Percentiles rank a stretch among this genome's conserved stretches.
Conservation (phyloP, 352 stramenopile species). For the Paralagenidium karlingii region DNA sequence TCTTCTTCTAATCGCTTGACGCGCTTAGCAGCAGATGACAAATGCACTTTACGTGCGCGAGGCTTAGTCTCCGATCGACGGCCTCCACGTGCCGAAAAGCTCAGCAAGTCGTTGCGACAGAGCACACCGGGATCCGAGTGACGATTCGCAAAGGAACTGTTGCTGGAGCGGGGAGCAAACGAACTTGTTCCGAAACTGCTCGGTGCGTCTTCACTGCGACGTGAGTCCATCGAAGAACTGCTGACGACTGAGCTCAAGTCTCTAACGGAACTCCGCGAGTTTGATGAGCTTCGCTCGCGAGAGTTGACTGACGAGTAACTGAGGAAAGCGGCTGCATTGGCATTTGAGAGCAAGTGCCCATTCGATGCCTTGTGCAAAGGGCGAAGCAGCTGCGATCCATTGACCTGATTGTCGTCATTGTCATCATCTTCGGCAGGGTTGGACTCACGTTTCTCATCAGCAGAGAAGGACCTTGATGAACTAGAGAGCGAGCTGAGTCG, state of each 20-base stretch:
- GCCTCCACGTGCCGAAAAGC: constrained; percentile 25
- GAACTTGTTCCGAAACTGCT: too few relatives aligned
- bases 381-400: background rate
- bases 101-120: constrained; percentile 51
- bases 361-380: too few relatives aligned
- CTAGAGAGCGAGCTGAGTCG: background rate
- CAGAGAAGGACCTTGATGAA: background rate
- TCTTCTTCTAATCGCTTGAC: constrained; percentile 75
- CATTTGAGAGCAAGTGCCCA: too few relatives aligned
- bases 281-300: too few relatives aligned
- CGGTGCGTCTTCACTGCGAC: too few relatives aligned
- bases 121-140: constrained; percentile 54
- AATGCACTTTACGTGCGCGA: constrained; percentile 43
- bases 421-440: background rate
- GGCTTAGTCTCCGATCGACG: constrained; percentile 32
- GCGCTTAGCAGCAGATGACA: constrained; percentile 71
- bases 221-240: too few relatives aligned
- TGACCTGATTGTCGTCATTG: background rate
- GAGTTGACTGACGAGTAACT: too few relatives aligned
- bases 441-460: background rate
- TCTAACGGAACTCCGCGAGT: too few relatives aligned
- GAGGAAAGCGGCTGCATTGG: too few relatives aligned
- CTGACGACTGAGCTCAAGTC: too few relatives aligned
- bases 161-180: too few relatives aligned
- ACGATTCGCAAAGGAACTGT: constrained; percentile 17